phyloP scores from a whole-genome alignment of 805 yeast genomes.

The Candida orba region DNA sequence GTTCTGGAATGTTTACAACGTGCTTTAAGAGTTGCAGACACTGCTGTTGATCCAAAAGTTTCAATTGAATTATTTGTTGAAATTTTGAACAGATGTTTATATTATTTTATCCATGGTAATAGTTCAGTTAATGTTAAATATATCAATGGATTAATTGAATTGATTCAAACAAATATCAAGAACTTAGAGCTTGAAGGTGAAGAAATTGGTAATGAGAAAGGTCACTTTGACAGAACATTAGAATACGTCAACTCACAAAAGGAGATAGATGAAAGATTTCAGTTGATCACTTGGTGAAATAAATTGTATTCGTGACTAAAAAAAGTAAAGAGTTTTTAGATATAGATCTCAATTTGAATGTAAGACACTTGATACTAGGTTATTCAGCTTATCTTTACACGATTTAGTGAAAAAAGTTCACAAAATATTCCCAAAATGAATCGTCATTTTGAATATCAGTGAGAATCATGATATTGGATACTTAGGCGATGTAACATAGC shows the following conservation, averaged over 20 bases:
- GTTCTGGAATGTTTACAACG: conserved; percentile 89
- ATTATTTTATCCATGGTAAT: conserved; percentile 79
- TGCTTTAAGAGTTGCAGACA: conserved; percentile 83
- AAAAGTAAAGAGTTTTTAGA: too few species aligned
- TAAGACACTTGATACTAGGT: too few species aligned
- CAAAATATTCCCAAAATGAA: conserved; percentile 33
- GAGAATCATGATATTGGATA: conserved; percentile 98
- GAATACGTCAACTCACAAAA: conserved; percentile 63
- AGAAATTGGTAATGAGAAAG: conserved; percentile 21
- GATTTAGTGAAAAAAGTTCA: too few species aligned
- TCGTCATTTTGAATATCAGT: conserved; percentile 72
- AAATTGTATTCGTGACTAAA: too few species aligned
- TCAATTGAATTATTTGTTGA: conserved; percentile 83
- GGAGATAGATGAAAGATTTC: conserved; percentile 62
- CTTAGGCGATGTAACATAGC: conserved; percentile 89
- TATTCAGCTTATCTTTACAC: too few species aligned
- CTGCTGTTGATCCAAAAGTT: conserved; percentile 75
- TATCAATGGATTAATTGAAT: conserved; percentile 78
- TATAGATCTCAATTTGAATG: too few species aligned
- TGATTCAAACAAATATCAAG: conserved; percentile 58
- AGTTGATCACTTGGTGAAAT: conserved; percentile 33
- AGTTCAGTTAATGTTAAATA: conserved; percentile 61
- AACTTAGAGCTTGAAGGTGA: conserved; percentile 14
- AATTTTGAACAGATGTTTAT: conserved; percentile 77
- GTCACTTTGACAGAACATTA: conserved; percentile 67